Evolutionary conservation across 441 rosid species (phyloP).

Genomic region (Bocquillonia castaneifolia): DNA sequence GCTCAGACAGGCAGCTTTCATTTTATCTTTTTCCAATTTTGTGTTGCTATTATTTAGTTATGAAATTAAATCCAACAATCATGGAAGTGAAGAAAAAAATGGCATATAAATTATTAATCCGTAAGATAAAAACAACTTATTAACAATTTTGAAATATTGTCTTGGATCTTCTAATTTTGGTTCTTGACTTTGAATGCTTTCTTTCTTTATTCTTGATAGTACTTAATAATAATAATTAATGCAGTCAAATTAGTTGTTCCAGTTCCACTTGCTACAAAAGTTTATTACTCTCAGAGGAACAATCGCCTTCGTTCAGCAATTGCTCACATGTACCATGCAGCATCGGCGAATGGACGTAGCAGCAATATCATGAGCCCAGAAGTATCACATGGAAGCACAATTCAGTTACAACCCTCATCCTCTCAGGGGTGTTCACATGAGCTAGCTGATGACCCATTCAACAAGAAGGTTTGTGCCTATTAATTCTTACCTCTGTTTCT

Average conservation of each 20-base stretch:
- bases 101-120: neutral
- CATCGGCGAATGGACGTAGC: constrained; percentile 28
- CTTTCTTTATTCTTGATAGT: constrained; percentile 14
- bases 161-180: neutral
- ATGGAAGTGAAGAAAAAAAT: neutral
- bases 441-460: constrained; percentile 24
- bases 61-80: neutral
- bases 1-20: neutral
- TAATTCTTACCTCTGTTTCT: constrained; percentile 3
- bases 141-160: neutral
- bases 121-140: neutral
- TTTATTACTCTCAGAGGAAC: constrained; percentile 59
- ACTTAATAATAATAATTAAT: constrained; percentile 1
- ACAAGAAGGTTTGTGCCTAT: constrained; percentile 31
- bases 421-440: constrained; percentile 25
- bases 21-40: neutral
- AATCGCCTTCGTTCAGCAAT: constrained; percentile 44
- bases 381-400: constrained; percentile 23
- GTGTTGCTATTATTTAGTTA: too few relatives aligned
- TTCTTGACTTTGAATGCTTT: constrained; percentile 12
- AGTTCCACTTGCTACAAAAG: constrained; percentile 54
- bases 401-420: constrained; percentile 25
- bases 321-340: constrained; percentile 29
- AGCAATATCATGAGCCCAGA: constrained; percentile 26
- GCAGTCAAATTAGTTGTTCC: constrained; percentile 40